Evolutionary conservation across 2,329 filamentous ascomycete species (phyloP), one percentile per base, ranked within the genome.

Genomic region (Saccharata proteae): DNA sequence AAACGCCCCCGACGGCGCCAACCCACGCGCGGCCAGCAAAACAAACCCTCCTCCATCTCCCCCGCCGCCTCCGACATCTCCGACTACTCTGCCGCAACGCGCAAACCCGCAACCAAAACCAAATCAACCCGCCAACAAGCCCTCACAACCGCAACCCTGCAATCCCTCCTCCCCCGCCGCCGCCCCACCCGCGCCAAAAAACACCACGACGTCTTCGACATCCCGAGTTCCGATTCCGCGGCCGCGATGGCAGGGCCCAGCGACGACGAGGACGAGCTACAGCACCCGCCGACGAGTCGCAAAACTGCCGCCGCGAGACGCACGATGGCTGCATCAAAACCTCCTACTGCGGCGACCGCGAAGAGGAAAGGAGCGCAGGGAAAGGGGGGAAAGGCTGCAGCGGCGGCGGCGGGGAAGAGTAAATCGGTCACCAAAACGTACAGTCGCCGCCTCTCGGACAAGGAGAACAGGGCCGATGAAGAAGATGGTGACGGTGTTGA

Each of bases 101-200:
- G 32, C 13, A 34, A 34, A 21, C 26, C 24, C 18, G 5, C 24
- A 15, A 15, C 36, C 45, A 50, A 30, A 42, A 48, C 31, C 41
- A 54, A 35, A 23, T 5, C 37, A 15, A 36, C 37, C 38, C 5
- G 8, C 51, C 44, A 44, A 5, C 24, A 26, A 26, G 43, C 44
- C 12, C 39, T 54, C 17, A 58, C 58, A 6, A 65, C 62, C 16
- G 58, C 60, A 3, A 54, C 55, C 16, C 45, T 66, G 13, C 60
- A 63, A 38, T 48, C 51, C 5, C 42, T 66, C 6, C 48, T 66
- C 11, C 62, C 62, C 8, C 61, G 57, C 36, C 51, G 59, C 33
- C 46, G 55, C 14, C 36, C 46, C 12, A 8, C 12, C 16, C 23
- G 23, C 3, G 22, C 8, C 6, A 14, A 28, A 29, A 42, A 38